These are phyloP conservation scores for Pleurotus cornucopiae DNA, from an alignment of 768 basidiomycete genomes.

Conservation along the genomic window DNA sequence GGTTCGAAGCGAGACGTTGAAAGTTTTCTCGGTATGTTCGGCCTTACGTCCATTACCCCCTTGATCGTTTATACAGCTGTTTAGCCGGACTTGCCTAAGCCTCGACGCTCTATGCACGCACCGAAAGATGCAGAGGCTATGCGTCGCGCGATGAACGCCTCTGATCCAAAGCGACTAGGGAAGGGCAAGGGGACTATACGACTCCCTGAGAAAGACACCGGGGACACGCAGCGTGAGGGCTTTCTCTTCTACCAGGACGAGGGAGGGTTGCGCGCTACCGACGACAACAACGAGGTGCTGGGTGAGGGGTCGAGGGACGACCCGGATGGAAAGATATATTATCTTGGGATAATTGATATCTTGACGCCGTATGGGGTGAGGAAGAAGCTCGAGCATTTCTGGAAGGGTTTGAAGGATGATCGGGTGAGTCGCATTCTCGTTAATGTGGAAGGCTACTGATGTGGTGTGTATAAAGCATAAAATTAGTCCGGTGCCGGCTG, in stretches of 20 bases:
- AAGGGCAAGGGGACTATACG: slow-evolving; percentile 38
- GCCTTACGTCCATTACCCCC: neutral
- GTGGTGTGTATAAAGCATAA: slow-evolving; percentile 60
- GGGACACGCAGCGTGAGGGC: slow-evolving; percentile 59
- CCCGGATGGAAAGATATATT: slow-evolving; percentile 76
- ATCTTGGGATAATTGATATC: slow-evolving; percentile 96
- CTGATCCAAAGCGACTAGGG: slow-evolving; percentile 72
- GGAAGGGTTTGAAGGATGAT: slow-evolving; percentile 88
- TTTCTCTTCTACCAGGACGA: slow-evolving; percentile 98
- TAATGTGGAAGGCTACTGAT: no score
- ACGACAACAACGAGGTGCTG: slow-evolving; percentile 63
- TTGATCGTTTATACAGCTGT: slow-evolving; percentile 1
- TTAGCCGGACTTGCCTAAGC: slow-evolving; percentile 67
- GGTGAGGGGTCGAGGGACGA: neutral
- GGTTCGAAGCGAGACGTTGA: slow-evolving; percentile 83
- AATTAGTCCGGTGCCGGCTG: slow-evolving; percentile 89
- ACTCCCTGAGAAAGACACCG: slow-evolving; percentile 61
- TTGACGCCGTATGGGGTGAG: slow-evolving; percentile 77
- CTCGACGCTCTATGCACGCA: slow-evolving; percentile 56
- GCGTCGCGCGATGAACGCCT: slow-evolving; percentile 79
- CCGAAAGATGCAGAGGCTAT: slow-evolving; percentile 77
- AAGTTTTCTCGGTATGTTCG: slow-evolving; percentile 80
- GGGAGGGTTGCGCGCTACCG: slow-evolving; percentile 86
- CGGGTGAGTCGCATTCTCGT: slow-evolving; percentile 61
- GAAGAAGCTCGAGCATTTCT: slow-evolving; percentile 86